Evolutionary conservation across 78 protist genomes (phyloP), one percentile per base, ranked within the genome.

Genomic region (Andalucia godoyi): DNA sequence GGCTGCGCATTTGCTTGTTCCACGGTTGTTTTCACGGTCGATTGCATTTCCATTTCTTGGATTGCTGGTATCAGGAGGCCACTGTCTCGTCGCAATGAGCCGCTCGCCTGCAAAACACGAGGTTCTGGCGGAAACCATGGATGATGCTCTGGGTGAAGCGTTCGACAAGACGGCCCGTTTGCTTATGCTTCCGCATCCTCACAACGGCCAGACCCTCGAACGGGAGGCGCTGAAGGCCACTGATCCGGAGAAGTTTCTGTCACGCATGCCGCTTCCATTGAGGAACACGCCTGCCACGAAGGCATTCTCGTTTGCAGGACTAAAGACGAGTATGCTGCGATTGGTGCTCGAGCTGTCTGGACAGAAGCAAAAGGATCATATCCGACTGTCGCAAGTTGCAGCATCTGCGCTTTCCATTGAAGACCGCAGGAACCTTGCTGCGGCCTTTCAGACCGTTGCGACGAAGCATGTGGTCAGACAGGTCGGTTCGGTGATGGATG

Each of bases 101-200:
- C 60, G 75, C 15, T 83, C 57, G 38, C 66, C 82, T 3, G 76
- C 70, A 2, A 6, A 34, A 0, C 82, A 82, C 42, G 23, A 36
- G 25, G 49, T 71, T 21, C 34, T 82, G 6, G 92, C 86, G 1
- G 45, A 63, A 23, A 87, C 92, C 13, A 41, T 75, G 49, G 92
- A 87, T 43, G 92, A 87, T 64, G 80, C 88, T 9, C 54, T 85
- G 4, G 92, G 92, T 18, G 92, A 87, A 52, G 77, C 85, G 36
- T 74, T 79, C 17, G 92, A 87, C 39, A 87, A 87, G 61, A 8
- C 9, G 17, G 72, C 72, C 8, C 2, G 57, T 1, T 2, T 13
- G 36, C 37, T 66, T 23, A 21, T 37, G 21, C 32, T 66, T 17
- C 13, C 29, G 30, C 34, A 47, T 30, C 50, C 15, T 18, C 21